Evolutionary conservation across 768 basidiomycete species (phyloP), one percentile per base, ranked within the genome.

Genomic region (Macrocybe gigantea): DNA sequence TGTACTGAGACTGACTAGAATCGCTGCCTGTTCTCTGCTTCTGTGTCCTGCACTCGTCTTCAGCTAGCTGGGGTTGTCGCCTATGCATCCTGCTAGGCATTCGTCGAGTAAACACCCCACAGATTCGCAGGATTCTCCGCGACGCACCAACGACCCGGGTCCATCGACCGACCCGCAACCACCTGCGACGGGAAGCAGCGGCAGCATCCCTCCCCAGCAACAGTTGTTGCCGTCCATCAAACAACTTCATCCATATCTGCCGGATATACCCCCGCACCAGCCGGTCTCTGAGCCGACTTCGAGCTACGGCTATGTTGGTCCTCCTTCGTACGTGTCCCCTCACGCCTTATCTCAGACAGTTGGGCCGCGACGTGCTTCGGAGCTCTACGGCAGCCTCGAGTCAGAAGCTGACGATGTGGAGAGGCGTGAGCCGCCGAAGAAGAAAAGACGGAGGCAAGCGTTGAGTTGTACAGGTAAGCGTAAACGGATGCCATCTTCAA

Each of bases 361-460:
- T 13, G 48, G 53, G 12, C 45, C 58, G 38, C 53, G 66, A 45
- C 62, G 61, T 52, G 67, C 64, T 49, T 51, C 56, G 31, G 62
- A 64, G 22, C 2, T 22, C 33, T 48, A 56, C 37, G 63, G 69
- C 38, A 68, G 70, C 46, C 65, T 65, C 29, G 82, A 83, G 13
- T 81, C 82, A 32, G 83, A 85, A 42, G 65, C 59, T 9, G 84
- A 86, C 38, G 78, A 74, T 15, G 69, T 73, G 38, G 64, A 71
- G 7, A 75, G 74, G 39, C 61, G 64, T 9, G 76, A 73, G 43
- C 74, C 74, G 37, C 86, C 81, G 11, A 90, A 89, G 74, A 89
- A 89, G 78, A 91, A 88, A 65, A 72, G 88, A 45, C 74, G 88
- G 45, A 70, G 88, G 39, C 88, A 91, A 61, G 88, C 88, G 35